Evolutionary conservation across 768 basidiomycete species (phyloP), one percentile per base, ranked within the genome.

Genomic region (Amanita subjunquillea): DNA sequence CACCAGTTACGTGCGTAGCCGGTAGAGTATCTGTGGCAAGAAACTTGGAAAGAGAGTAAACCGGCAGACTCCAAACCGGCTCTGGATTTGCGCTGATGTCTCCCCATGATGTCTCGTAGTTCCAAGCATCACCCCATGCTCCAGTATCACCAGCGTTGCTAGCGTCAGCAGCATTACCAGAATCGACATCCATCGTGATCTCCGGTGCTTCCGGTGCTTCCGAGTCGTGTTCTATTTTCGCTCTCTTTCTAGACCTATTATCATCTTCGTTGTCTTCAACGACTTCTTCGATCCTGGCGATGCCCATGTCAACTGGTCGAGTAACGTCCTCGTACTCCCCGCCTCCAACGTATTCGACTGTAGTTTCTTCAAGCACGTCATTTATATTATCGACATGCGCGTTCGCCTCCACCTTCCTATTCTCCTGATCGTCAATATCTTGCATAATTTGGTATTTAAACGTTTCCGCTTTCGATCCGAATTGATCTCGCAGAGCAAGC

Each of bases 1-100:
- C 65, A 7, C 83, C 84, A 1, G 81, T 71, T 4, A 71, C 74
- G 58, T 87, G 85, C 0, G 85, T 85, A 49, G 76, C 58, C 0
- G 84, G 79, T 34, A 87, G 64, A 5, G 65, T 62, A 10, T 76
- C 78, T 2, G 79, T 78, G 0, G 83, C 86, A 4, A 87, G 63
- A 39, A 79, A 60, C 0, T 66, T 57, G 39, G 69, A 51, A 36
- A 81, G 62, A 6, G 65, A 54, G 25, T 58, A 65, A 65, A 34
- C 46, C 34, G 53, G 55, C 3, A 57, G 48, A 10, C 52, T 58
- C 64, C 64, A 65, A 22, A 43, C 46, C 7, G 34, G n/a, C 9
- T 4, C 8, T 17, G 44, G 7, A 32, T 30, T n/a, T 22, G 32
- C 47, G 15, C 10, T 34, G 34, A 9, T 5, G 20, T 48, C 46